Base-by-base conservation (phyloP, 2,329 filamentous ascomycete species). In the Alternaria sp. region DNA sequence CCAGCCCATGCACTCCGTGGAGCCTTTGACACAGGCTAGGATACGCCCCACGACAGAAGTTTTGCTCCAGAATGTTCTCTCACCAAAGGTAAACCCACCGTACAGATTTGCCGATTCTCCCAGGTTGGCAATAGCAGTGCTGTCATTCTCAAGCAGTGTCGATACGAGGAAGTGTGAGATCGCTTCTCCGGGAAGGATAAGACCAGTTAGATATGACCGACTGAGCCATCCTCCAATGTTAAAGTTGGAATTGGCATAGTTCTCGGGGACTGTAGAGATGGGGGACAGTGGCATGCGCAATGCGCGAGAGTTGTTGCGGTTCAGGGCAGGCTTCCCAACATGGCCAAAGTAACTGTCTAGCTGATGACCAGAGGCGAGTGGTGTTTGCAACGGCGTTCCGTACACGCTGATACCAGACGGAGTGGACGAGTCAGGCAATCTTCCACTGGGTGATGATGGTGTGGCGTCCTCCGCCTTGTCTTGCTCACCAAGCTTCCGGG, bases 41-140 rank as follows among this genome's bases (percentile, higher is more conserved):
- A 88, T 84, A 28, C 85, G 81, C 0, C 83, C 84, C n/a, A 86
- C 80, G 32, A 87, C 78, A 40, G 82, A 85, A 44, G 78, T 78
- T 69, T 86, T 87, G 69, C 85, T 87, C 86, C 86, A 88, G 81
- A 83, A 88, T 48, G 81, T 84, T 34, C 78, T 78, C 4, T 76
- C 79, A 8, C 75, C 67, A 60, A 85, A 86, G 22, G 84, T 70
- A 61, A 88, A 86, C 2, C 85, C 86, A 20, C 85, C 84, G 54
- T 85, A 83, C 0, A 87, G 74, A 64, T 85, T 85, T 0, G 82
- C 84, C 8, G 79, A 78, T 12, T 85, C 80, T 0, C 85, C 85
- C 1, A 87, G 76, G 27, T 74, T 74, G 20, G 76, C 69, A 8
- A 87, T 79, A 1, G 85, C 85, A 4, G 79, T 65, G 12, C 79